Evolutionary conservation across 148 eudicot species (phyloP).

Genomic region (Chenopodium formosanum): DNA sequence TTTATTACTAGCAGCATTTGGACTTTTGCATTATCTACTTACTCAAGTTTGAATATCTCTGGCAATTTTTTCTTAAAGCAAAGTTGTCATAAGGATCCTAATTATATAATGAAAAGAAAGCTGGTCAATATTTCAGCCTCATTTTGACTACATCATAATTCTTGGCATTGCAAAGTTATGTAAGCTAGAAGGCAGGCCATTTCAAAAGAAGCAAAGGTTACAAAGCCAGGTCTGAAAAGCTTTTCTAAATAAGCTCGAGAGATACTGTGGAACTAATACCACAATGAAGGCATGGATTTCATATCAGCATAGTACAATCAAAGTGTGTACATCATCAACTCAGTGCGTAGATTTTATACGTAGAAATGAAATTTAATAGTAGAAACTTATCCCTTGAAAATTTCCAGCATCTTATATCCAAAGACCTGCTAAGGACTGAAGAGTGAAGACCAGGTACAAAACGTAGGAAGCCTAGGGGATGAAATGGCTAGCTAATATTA

Average conservation of each 20-base stretch:
- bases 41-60: no score
- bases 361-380: neutral
- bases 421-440: neutral
- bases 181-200: neutral
- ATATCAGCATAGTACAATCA: neutral
- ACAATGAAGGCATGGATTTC: neutral
- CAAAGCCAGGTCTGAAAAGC: neutral
- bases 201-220: neutral
- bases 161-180: neutral
- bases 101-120: neutral
- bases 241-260: neutral
- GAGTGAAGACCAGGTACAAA: neutral
- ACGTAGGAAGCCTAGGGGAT: neutral
- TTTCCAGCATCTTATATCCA: neutral
- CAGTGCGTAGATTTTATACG: neutral
- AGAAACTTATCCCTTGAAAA: neutral
- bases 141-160: neutral
- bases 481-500: neutral
- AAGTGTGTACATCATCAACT: neutral
- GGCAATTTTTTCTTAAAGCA: no score
- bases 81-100: no score
- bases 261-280: neutral
- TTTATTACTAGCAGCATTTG: no score
- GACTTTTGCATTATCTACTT: no score
- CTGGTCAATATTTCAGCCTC: neutral